Percentiles rank a stretch among this genome's conserved stretches.
phyloP scores from a whole-genome alignment of 768 basidiomycete genomes.

The Lentinus tigrinus region DNA sequence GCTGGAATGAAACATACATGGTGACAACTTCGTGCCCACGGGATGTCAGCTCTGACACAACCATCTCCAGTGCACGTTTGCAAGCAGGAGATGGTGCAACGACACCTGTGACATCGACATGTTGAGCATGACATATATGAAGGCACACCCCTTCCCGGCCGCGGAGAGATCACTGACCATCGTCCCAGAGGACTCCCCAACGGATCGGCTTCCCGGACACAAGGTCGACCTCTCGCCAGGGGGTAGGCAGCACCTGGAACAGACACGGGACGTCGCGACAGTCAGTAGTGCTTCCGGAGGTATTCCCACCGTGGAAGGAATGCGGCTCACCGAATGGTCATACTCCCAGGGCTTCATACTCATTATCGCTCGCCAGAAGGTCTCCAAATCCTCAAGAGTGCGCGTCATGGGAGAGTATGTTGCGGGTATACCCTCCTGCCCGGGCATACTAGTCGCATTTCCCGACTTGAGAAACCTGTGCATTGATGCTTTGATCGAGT shows the following conservation, averaged over 20 bases:
- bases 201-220: constrained; percentile 30
- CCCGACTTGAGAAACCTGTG: constrained; percentile 40
- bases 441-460: constrained; percentile 36
- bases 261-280: not conserved
- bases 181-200: constrained; percentile 45
- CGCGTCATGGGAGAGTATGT: constrained; percentile 45
- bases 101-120: constrained; percentile 20
- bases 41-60: constrained; percentile 31
- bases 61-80: constrained; percentile 37
- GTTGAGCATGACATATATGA: not conserved
- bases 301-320: not conserved
- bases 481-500: constrained; percentile 39
- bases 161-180: constrained; percentile 28
- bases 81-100: constrained; percentile 41
- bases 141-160: not conserved
- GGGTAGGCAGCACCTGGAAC: constrained; percentile 39
- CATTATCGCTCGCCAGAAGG: constrained; percentile 43
- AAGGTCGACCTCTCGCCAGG: constrained; percentile 39
- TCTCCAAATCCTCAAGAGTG: constrained; percentile 42
- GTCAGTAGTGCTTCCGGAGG: not conserved
- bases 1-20: constrained; percentile 28
- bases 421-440: constrained; percentile 39
- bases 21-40: constrained; percentile 40
- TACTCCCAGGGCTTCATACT: constrained; percentile 43
- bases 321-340: constrained; percentile 37